phyloP scores from a whole-genome alignment of 306 rosid genomes.

The Malus orientalis region DNA sequence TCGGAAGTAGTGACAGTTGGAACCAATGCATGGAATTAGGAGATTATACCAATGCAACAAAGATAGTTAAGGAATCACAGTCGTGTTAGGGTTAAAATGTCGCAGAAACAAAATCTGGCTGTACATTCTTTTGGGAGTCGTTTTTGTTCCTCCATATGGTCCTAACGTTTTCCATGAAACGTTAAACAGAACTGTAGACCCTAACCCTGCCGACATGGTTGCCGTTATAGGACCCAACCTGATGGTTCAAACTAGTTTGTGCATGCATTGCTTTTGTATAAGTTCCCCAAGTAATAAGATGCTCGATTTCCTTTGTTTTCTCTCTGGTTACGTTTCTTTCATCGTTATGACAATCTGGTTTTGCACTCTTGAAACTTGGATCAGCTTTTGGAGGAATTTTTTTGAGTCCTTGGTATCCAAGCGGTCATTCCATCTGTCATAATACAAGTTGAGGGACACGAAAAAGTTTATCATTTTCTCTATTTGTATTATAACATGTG shows the following conservation, averaged over 20 bases:
- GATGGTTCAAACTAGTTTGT: background rate
- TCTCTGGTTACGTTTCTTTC: background rate
- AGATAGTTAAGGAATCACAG: background rate
- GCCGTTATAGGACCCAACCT: background rate
- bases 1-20: constrained; percentile 29
- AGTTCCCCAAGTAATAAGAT: background rate
- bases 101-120: background rate
- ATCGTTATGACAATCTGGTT: background rate
- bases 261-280: background rate
- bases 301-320: background rate
- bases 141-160: background rate
- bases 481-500: too few relatives aligned
- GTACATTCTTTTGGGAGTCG: background rate
- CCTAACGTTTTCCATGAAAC: background rate
- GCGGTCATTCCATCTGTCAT: too few relatives aligned
- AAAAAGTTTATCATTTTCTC: too few relatives aligned
- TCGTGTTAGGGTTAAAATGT: background rate
- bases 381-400: too few relatives aligned
- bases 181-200: background rate
- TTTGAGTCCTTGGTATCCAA: too few relatives aligned
- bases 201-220: background rate
- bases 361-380: background rate
- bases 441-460: too few relatives aligned
- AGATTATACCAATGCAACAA: background rate
- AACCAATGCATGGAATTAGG: background rate